A percentile compares a stretch with the other conserved stretches of the same genome.
phyloP scores from a whole-genome alignment of 2,329 filamentous ascomycete genomes.

The Pyrenophora teres region DNA sequence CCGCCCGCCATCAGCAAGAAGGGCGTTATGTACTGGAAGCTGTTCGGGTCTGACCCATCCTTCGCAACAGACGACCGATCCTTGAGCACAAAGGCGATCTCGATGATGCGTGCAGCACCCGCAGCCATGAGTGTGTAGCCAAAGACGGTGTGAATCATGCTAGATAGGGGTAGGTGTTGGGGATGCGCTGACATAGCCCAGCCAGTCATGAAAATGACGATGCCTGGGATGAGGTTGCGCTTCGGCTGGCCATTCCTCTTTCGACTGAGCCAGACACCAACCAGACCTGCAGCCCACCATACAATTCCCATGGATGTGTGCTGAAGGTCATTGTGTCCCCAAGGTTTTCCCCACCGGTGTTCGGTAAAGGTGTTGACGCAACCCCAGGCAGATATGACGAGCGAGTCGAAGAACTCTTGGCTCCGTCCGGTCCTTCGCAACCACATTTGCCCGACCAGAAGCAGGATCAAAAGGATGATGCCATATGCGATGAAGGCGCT shows the following conservation, averaged over 20 bases:
- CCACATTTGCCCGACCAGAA: conserved; percentile 89
- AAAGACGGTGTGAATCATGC: conserved; percentile 85
- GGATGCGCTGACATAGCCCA: conserved; percentile 95
- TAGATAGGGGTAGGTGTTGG: conserved; percentile 80
- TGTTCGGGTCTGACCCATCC: conserved; percentile 72
- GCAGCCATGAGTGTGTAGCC: conserved; percentile 95
- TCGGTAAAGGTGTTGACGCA: conserved; percentile 98
- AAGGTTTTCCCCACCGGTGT: conserved; percentile 86
- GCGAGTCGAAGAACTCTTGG: conserved; percentile 95
- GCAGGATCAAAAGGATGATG: conserved; percentile 80
- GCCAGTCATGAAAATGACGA: conserved; percentile 89
- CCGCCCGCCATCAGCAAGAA: conserved; percentile 87
- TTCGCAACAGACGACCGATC: conserved; percentile 69
- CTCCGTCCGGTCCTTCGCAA: conserved; percentile 79
- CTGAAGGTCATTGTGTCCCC: conserved; percentile 93
- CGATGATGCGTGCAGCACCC: conserved; percentile 81
- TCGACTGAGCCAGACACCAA: conserved; percentile 89
- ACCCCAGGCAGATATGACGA: conserved; percentile 91
- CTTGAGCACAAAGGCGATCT: conserved; percentile 83
- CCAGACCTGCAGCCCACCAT: conserved; percentile 93
- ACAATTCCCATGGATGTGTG: conserved; percentile 99
- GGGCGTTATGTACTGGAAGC: conserved; percentile 71
- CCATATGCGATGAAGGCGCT: conserved; percentile 95
- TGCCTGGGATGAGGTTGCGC: conserved; percentile 88
- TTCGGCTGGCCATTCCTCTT: conserved; percentile 83